Evolutionary conservation across 2,329 filamentous ascomycete species (phyloP).

Genomic region (Xylaria sp.): DNA sequence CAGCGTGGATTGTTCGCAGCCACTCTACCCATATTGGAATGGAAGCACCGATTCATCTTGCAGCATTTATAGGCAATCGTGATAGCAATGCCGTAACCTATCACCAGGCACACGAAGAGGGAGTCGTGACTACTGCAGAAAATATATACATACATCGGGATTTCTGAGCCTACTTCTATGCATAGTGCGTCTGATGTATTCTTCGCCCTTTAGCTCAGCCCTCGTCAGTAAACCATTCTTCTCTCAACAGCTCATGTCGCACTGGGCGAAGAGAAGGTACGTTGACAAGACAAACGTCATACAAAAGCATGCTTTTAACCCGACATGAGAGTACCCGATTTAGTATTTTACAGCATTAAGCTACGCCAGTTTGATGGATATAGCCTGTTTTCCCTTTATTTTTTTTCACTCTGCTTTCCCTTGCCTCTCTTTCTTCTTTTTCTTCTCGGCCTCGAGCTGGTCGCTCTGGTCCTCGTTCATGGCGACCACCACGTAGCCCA

Average conservation of each 20-base stretch:
- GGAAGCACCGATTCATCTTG: constrained; percentile 7
- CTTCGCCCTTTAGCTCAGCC: background rate
- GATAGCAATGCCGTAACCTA: background rate
- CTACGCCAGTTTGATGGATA: background rate
- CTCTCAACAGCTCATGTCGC: background rate
- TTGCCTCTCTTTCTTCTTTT: constrained; percentile 53
- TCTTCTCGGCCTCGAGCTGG: constrained; percentile 56
- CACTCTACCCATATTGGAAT: constrained; percentile 3
- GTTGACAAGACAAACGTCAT: background rate
- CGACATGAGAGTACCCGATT: background rate
- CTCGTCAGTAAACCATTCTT: background rate
- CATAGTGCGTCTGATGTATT: background rate
- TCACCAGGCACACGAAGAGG: background rate
- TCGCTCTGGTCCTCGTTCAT: constrained; percentile 82
- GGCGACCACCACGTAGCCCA: constrained; percentile 91
- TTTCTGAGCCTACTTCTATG: background rate
- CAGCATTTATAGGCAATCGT: constrained; percentile 1
- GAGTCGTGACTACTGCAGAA: background rate
- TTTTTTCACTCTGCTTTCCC: constrained; percentile 14
- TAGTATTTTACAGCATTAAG: background rate
- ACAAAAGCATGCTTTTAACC: background rate
- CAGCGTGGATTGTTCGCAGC: background rate
- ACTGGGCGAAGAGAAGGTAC: background rate
- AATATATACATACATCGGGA: background rate
- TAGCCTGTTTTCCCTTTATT: no score